Percentiles rank a stretch among this genome's conserved stretches.
Conservation (phyloP, 164 flowering plant species). For the Litsea cubeba region DNA sequence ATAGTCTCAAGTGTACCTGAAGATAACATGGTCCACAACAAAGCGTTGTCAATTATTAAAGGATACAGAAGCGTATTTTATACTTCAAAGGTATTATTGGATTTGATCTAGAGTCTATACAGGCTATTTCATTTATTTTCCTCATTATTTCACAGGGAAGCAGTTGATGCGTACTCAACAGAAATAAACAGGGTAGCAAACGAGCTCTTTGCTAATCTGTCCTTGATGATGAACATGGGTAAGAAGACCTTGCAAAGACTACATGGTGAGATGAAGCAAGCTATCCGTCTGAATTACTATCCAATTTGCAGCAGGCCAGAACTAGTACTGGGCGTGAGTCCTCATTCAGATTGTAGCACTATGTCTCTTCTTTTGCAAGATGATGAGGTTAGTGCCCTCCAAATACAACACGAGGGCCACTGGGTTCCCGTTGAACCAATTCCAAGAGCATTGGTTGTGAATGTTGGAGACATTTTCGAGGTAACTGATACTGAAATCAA, state of each 20-base stretch:
- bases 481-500: slow-evolving; percentile 10
- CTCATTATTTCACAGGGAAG: slow-evolving; percentile 18
- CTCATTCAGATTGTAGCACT: slow-evolving; percentile 29
- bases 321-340: slow-evolving; percentile 24
- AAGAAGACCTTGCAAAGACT: slow-evolving; percentile 8
- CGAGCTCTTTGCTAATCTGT: slow-evolving; percentile 18
- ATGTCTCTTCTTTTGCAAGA: slow-evolving; percentile 30
- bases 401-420: slow-evolving; percentile 19
- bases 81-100: too few species aligned
- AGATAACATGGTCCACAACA: too few species aligned
- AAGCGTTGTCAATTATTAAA: too few species aligned
- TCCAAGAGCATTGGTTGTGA: slow-evolving; percentile 26
- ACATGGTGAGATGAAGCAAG: slow-evolving; percentile 20
- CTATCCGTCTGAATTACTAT: slow-evolving; percentile 31
- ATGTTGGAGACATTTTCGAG: slow-evolving; percentile 32
- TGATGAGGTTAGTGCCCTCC: slow-evolving; percentile 23
- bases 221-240: slow-evolving; percentile 19
- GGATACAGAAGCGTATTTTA: too few species aligned
- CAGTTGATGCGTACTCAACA: slow-evolving; percentile 21
- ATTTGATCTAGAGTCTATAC: too few species aligned
- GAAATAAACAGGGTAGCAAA: slow-evolving; percentile 15
- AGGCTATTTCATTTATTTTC: background rate
- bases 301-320: slow-evolving; percentile 27
- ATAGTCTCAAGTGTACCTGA: too few species aligned
- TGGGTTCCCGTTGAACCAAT: slow-evolving; percentile 26